These are phyloP conservation scores for Nitzschia inconspicua DNA, from an alignment of 108 stramenopile genomes.

Conservation along the genomic window DNA sequence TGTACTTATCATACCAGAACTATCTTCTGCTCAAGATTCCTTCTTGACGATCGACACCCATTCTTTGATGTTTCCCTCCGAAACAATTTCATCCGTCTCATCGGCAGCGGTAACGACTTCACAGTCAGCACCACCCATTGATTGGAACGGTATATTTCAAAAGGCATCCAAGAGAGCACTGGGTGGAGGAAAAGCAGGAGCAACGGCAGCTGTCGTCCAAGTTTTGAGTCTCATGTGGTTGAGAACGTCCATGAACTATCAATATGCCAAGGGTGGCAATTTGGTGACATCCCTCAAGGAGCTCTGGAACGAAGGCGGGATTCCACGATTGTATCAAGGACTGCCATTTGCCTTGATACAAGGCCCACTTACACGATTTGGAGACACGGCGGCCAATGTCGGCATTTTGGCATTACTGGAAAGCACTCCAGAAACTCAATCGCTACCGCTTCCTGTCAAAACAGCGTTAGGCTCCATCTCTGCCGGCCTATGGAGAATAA, in stretches of 20 bases:
- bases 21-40: too few relatives aligned
- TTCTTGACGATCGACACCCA: too few relatives aligned
- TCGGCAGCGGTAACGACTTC: too few relatives aligned
- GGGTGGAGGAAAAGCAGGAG: conserved; percentile 89
- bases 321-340: conserved; percentile 89
- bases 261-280: conserved; percentile 81
- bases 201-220: conserved; percentile 83
- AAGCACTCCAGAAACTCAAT: conserved; percentile 49
- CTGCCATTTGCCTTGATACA: conserved; percentile 88
- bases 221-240: conserved; percentile 97
- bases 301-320: conserved; percentile 89
- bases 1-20: too few relatives aligned
- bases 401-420: conserved; percentile 85
- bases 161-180: conserved; percentile 75
- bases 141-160: conserved; percentile 44
- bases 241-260: conserved; percentile 90
- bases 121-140: conserved; percentile 24
- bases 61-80: too few relatives aligned
- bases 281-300: conserved; percentile 51
- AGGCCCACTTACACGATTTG: conserved; percentile 91
- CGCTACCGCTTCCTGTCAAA: conserved; percentile 67
- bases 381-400: conserved; percentile 97
- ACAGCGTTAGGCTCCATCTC: conserved; percentile 62
- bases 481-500: conserved; percentile 86
- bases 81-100: too few relatives aligned